phyloP scores from a whole-genome alignment of 1,284 basidiomycete species.

The Schizophyllum amplum region DNA sequence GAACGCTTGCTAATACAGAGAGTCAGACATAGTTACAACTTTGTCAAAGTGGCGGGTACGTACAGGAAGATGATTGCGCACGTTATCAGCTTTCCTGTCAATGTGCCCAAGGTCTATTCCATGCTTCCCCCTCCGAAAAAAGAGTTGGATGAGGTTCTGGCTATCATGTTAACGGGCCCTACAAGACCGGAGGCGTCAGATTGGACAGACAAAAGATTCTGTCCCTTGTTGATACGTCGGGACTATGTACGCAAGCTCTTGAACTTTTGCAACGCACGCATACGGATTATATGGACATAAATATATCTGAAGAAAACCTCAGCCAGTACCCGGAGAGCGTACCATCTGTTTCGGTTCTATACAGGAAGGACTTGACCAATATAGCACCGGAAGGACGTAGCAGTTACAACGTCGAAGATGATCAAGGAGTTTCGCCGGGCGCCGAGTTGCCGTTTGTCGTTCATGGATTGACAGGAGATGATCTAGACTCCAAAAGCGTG shows the following conservation, averaged over 20 bases:
- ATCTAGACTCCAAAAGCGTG: slow-evolving; percentile 11
- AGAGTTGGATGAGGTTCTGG: slow-evolving; percentile 18
- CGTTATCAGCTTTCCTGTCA: background rate
- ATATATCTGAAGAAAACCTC: slow-evolving; percentile 18
- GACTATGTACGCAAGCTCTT: slow-evolving; percentile 17
- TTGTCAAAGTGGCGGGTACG: background rate
- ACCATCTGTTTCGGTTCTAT: slow-evolving; percentile 7
- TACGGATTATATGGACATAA: slow-evolving; percentile 19
- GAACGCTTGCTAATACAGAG: background rate
- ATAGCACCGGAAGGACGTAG: slow-evolving; percentile 12
- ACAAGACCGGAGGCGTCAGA: slow-evolving; percentile 16
- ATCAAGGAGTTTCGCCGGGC: slow-evolving; percentile 19
- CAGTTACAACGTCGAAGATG: slow-evolving; percentile 15
- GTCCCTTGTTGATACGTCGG: slow-evolving; percentile 18
- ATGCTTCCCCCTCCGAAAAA: slow-evolving; percentile 14
- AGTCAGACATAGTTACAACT: background rate
- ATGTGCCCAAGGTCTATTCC: slow-evolving; percentile 14
- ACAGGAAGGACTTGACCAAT: slow-evolving; percentile 10
- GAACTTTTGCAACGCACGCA: slow-evolving; percentile 24
- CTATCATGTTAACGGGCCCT: slow-evolving; percentile 19
- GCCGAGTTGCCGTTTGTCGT: slow-evolving; percentile 21
- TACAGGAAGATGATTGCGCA: background rate
- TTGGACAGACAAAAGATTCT: slow-evolving; percentile 9
- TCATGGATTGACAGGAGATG: slow-evolving; percentile 20
- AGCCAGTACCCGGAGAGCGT: background rate